Conservation (phyloP, 148 eudicot genomes). For the Dianthus caryophyllus region DNA sequence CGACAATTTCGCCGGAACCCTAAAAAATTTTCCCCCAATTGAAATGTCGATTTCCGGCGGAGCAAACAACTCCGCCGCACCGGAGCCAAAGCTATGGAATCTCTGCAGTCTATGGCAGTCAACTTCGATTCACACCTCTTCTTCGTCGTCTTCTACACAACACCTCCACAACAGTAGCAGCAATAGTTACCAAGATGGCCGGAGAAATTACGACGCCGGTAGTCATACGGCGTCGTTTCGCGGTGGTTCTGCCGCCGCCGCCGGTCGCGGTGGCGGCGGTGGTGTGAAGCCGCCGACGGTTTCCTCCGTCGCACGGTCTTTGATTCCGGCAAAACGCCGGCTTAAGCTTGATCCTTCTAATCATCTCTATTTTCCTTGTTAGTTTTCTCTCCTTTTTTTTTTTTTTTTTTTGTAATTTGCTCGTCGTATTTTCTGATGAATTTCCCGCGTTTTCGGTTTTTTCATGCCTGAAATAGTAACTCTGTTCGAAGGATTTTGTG, state of each 20-base stretch:
- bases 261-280: neutral
- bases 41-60: slow-evolving; percentile 5
- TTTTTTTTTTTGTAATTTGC: neutral
- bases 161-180: neutral
- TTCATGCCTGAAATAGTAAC: too few relatives aligned
- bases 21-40: neutral
- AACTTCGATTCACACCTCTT: neutral
- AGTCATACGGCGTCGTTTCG: slow-evolving; percentile 7
- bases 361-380: slow-evolving; percentile 71
- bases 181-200: neutral
- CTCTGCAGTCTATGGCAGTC: slow-evolving; percentile 6
- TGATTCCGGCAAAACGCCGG: slow-evolving; percentile 59
- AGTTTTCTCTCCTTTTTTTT: neutral
- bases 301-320: slow-evolving; percentile 50
- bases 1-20: neutral
- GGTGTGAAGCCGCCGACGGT: slow-evolving; percentile 19
- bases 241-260: neutral
- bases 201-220: slow-evolving; percentile 1
- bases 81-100: neutral
- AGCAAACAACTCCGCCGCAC: neutral
- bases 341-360: slow-evolving; percentile 70
- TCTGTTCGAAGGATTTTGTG: too few relatives aligned
- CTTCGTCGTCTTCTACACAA: slow-evolving; percentile 7
- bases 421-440: too few relatives aligned
- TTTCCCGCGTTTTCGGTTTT: too few relatives aligned